phyloP scores from a whole-genome alignment of 129 eudicot species.

The Escallonia herrerae region DNA sequence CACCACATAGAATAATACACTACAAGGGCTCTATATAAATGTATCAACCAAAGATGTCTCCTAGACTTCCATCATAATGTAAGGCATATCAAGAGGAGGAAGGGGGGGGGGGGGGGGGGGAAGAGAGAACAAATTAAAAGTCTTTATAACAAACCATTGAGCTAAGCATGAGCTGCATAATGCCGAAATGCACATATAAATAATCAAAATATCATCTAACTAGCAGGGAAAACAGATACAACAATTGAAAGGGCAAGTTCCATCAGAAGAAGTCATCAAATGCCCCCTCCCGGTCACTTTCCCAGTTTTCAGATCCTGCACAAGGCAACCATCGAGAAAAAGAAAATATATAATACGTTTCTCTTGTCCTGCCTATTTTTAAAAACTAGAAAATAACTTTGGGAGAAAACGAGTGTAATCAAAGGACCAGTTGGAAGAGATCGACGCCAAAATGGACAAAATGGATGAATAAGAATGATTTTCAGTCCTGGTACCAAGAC shows the following conservation, averaged over 20 bases:
- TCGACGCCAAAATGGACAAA: conserved; percentile 12
- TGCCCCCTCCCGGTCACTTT: conserved; percentile 88
- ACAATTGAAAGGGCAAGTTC: conserved; percentile 40
- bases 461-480: conserved; percentile 15
- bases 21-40: no score
- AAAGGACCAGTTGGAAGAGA: conserved; percentile 18
- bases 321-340: conserved; percentile 70
- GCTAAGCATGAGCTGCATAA: not conserved
- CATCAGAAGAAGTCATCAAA: conserved; percentile 92
- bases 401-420: conserved; percentile 14
- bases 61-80: no score
- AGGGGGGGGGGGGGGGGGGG: no score
- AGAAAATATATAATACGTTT: conserved; percentile 46
- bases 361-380: conserved; percentile 14
- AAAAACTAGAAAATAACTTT: conserved; percentile 24
- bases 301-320: conserved; percentile 97
- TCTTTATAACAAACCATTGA: no score
- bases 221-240: conserved; percentile 22
- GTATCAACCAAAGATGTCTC: no score
- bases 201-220: conserved; percentile 38
- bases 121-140: no score
- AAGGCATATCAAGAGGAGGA: no score
- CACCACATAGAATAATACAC: no score
- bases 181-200: conserved; percentile 26
- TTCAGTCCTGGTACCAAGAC: conserved; percentile 15